Evolutionary conservation across 306 rosid species (phyloP).

Genomic region (Styphnolobium japonicum): DNA sequence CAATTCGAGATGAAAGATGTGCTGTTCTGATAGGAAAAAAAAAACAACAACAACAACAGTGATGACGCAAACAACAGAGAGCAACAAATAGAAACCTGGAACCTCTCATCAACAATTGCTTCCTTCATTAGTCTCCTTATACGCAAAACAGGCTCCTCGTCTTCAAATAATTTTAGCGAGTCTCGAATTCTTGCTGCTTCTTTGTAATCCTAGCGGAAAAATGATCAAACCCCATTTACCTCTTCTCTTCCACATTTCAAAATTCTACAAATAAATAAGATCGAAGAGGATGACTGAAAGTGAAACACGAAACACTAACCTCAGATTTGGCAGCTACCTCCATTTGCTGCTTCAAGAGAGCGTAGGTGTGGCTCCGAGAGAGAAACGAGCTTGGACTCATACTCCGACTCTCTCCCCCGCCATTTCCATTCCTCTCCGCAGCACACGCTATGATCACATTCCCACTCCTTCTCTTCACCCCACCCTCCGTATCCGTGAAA

Average conservation of each 20-base stretch:
- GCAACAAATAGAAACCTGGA: conserved; percentile 48
- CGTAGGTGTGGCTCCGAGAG: conserved; percentile 76
- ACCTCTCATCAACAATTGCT: conserved; percentile 76
- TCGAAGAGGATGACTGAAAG: neutral
- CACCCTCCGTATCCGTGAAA: conserved; percentile 20
- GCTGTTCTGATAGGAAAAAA: neutral
- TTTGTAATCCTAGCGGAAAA: conserved; percentile 68
- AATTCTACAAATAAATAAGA: neutral
- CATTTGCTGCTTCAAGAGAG: conserved; percentile 81
- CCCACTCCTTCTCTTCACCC: conserved; percentile 21
- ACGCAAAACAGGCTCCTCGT: conserved; percentile 83
- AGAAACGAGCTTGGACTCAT: conserved; percentile 49
- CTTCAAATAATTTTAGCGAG: conserved; percentile 71
- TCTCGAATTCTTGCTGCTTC: conserved; percentile 96
- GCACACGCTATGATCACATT: conserved; percentile 46
- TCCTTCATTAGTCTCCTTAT: conserved; percentile 62
- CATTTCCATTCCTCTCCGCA: conserved; percentile 42
- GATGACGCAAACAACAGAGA: too few species aligned
- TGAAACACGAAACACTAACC: conserved; percentile 32
- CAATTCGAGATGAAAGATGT: neutral
- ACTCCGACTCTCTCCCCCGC: conserved; percentile 43
- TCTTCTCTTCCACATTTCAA: neutral
- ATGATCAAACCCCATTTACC: neutral
- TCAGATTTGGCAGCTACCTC: conserved; percentile 89
- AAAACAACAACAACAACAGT: too few species aligned